These are phyloP conservation scores for Schizosaccharomyces japonicus DNA, from an alignment of 805 yeast species.

Conservation along the genomic window DNA sequence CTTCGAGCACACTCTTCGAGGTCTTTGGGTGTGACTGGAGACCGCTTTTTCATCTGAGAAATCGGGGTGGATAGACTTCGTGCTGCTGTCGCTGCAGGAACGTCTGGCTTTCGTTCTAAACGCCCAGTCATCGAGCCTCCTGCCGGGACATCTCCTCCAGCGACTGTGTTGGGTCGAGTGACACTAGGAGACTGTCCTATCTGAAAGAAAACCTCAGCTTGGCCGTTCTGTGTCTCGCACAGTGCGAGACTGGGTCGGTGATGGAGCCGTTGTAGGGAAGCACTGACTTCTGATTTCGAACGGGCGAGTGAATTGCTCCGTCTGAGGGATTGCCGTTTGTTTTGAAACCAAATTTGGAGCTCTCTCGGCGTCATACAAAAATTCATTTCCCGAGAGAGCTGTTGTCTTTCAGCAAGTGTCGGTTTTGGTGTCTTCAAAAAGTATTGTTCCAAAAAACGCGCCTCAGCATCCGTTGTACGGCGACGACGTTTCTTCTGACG, in stretches of 20 bases:
- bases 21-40: not conserved
- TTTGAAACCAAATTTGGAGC: constrained; percentile 79
- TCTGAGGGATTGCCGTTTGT: constrained; percentile 28
- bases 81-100: too few relatives aligned
- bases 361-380: constrained; percentile 68
- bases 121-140: too few relatives aligned
- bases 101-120: too few relatives aligned
- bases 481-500: not conserved
- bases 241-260: not conserved
- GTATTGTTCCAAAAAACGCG: not conserved
- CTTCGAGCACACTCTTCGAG: not conserved
- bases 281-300: not conserved
- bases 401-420: constrained; percentile 12
- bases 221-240: not conserved
- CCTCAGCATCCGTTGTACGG: constrained; percentile 2
- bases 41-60: too few relatives aligned
- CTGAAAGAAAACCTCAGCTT: not conserved
- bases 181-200: too few relatives aligned
- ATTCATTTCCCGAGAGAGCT: constrained; percentile 43
- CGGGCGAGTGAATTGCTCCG: not conserved
- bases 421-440: constrained; percentile 1
- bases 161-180: too few relatives aligned
- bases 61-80: too few relatives aligned
- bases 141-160: too few relatives aligned
- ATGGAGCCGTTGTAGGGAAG: too few relatives aligned